These are phyloP conservation scores for Puccinia coronata DNA, from an alignment of 1,284 basidiomycete genomes.

Conservation along the genomic window DNA sequence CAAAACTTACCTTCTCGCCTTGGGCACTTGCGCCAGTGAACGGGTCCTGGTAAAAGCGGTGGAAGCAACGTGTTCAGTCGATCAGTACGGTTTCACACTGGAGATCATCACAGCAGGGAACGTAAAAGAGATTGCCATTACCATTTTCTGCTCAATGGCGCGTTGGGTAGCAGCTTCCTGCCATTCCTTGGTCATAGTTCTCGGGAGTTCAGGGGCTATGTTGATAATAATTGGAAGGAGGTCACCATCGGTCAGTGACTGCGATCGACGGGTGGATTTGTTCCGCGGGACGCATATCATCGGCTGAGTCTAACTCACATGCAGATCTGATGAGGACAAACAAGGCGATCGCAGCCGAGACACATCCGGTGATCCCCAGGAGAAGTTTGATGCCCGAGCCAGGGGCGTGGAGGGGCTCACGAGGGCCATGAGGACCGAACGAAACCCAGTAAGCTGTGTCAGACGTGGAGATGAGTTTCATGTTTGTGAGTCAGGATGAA, in stretches of 20 bases:
- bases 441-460: constrained; percentile 50
- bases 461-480: neutral
- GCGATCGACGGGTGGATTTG: neutral
- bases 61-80: neutral
- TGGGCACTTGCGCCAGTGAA: constrained; percentile 48
- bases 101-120: neutral
- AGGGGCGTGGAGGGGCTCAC: constrained; percentile 49
- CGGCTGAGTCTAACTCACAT: constrained; percentile 4
- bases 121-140: neutral
- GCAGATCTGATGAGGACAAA: constrained; percentile 38
- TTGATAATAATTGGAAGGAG: neutral
- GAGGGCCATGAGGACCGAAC: constrained; percentile 48
- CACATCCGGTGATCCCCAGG: constrained; percentile 48
- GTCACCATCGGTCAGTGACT: neutral
- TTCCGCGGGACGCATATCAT: neutral
- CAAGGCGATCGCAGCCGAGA: constrained; percentile 41
- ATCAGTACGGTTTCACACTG: neutral
- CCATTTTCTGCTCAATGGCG: constrained; percentile 50
- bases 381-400: constrained; percentile 49
- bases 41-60: constrained; percentile 30
- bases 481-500: neutral
- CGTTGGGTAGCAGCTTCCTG: constrained; percentile 47
- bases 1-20: constrained; percentile 37
- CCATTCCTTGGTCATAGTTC: constrained; percentile 50
- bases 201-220: constrained; percentile 41